These are phyloP conservation scores for Pseudogymnoascus sp. DNA, from an alignment of 2,329 filamentous ascomycete genomes.

Conservation along the genomic window DNA sequence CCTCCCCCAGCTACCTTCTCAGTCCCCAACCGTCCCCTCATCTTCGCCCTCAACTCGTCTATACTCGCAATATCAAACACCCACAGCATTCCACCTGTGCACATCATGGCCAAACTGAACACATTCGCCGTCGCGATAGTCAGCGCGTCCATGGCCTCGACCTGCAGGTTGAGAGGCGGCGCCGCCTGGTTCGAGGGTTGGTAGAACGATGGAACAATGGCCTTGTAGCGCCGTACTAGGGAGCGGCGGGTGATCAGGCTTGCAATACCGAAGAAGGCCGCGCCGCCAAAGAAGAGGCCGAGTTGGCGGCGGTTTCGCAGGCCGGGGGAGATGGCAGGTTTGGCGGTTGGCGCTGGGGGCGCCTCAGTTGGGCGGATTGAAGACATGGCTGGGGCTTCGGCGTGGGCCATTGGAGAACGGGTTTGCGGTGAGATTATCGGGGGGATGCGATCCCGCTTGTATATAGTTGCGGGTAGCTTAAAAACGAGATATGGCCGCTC, in stretches of 20 bases:
- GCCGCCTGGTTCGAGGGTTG: slow-evolving; percentile 48
- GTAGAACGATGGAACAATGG: slow-evolving; percentile 64
- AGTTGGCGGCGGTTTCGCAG: slow-evolving; percentile 42
- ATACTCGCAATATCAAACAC: slow-evolving; percentile 66
- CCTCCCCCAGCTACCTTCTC: slow-evolving; percentile 28
- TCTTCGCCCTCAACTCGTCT: slow-evolving; percentile 51
- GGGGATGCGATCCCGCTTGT: not conserved
- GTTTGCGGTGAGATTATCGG: slow-evolving; percentile 4
- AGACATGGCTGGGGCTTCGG: slow-evolving; percentile 1
- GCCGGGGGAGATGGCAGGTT: slow-evolving; percentile 11
- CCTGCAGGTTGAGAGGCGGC: slow-evolving; percentile 49
- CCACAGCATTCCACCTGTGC: slow-evolving; percentile 65
- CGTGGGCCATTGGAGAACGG: slow-evolving; percentile 2
- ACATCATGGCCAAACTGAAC: slow-evolving; percentile 64
- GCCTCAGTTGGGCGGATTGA: not conserved
- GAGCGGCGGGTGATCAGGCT: slow-evolving; percentile 63
- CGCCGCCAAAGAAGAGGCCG: slow-evolving; percentile 64
- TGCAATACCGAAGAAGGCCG: slow-evolving; percentile 66
- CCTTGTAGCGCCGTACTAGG: slow-evolving; percentile 52
- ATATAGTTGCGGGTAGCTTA: not conserved
- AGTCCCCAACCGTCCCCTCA: slow-evolving; percentile 35
- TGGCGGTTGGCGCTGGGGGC: slow-evolving; percentile 13
- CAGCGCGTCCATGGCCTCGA: slow-evolving; percentile 75
- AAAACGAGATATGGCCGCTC: not conserved
- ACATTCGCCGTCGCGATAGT: slow-evolving; percentile 84